These are phyloP conservation scores for Trichodelitschia bisporula DNA, from an alignment of 495 filamentous ascomycete genomes.

Conservation along the genomic window DNA sequence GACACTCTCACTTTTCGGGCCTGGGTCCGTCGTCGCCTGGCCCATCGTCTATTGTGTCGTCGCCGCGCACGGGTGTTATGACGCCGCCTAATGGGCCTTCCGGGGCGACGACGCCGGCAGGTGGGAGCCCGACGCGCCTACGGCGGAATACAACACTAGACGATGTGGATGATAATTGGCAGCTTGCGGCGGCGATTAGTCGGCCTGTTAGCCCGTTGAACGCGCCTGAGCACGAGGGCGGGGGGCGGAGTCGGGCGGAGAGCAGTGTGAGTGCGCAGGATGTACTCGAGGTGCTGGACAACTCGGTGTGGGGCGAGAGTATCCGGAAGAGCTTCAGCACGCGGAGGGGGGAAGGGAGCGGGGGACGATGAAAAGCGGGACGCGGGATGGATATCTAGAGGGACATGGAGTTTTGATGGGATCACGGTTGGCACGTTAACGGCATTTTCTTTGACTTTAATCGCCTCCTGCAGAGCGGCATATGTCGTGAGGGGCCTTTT, in stretches of 20 bases:
- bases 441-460: not conserved
- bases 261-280: conserved; percentile 55
- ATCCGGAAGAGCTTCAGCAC: conserved; percentile 70
- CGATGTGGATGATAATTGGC: too few relatives aligned
- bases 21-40: not conserved
- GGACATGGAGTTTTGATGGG: not conserved
- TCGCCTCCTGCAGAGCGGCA: not conserved
- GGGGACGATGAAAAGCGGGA: conserved; percentile 3
- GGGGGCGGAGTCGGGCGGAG: conserved; percentile 24
- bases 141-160: too few relatives aligned
- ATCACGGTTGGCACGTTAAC: not conserved
- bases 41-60: conserved; percentile 4
- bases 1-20: conserved; percentile 7
- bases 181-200: conserved; percentile 1
- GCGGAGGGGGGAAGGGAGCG: conserved; percentile 24
- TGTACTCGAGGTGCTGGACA: conserved; percentile 57
- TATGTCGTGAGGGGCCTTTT: not conserved
- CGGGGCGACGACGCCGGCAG: not conserved
- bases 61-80: conserved; percentile 5
- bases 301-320: conserved; percentile 81
- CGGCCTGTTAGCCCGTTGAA: conserved; percentile 1
- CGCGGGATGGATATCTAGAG: conserved; percentile 1
- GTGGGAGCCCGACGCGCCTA: conserved; percentile 6
- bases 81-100: conserved; percentile 6
- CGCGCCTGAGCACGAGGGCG: too few relatives aligned